These are phyloP conservation scores for Starmerella davenportii DNA, from an alignment of 805 yeast genomes.

Conservation along the genomic window DNA sequence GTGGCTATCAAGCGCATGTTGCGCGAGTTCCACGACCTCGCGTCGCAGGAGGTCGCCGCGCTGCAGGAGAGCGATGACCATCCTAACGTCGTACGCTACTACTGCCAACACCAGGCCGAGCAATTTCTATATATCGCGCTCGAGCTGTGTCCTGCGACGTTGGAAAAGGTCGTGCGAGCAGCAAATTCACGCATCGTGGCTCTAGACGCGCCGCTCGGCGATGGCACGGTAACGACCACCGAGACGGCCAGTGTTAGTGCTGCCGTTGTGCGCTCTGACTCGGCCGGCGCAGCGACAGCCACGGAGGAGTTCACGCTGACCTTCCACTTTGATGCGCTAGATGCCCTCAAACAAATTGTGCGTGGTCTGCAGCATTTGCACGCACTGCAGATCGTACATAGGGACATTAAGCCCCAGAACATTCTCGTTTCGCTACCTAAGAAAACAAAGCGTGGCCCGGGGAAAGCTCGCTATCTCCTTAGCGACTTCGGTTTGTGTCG, in stretches of 20 bases:
- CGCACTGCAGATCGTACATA: constrained; percentile 75
- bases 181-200: constrained; percentile 22
- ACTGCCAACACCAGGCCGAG: constrained; percentile 80
- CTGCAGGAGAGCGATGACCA: constrained; percentile 92
- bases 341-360: constrained; percentile 50
- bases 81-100: constrained; percentile 84
- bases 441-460: constrained; percentile 2
- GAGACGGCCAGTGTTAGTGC: constrained; percentile 10
- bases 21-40: constrained; percentile 81
- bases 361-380: constrained; percentile 77
- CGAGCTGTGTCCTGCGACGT: constrained; percentile 74
- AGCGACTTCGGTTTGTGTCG: constrained; percentile 95
- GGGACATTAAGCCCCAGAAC: constrained; percentile 90
- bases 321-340: constrained; percentile 19
- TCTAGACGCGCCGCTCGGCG: background rate
- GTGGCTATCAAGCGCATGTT: constrained; percentile 94
- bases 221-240: background rate
- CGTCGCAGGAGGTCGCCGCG: constrained; percentile 73
- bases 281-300: background rate
- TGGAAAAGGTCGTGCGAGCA: constrained; percentile 52
- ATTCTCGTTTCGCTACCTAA: constrained; percentile 59
- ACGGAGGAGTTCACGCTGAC: background rate
- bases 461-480: constrained; percentile 45
- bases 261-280: constrained; percentile 14
- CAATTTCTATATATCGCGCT: constrained; percentile 81